Base-by-base conservation (phyloP, 345 rosid species). In the Trapa incisa region DNA sequence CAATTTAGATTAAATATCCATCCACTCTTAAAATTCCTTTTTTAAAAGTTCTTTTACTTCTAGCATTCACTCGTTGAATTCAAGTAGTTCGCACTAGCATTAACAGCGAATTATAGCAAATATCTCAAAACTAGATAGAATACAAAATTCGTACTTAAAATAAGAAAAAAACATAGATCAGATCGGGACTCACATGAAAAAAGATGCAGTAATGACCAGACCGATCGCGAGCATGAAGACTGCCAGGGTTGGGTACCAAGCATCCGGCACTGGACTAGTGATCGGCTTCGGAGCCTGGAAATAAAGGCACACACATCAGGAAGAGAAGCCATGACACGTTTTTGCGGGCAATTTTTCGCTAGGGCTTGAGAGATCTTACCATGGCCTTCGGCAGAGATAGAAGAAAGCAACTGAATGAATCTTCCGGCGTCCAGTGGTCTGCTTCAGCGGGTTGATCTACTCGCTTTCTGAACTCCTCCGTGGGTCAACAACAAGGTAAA, bases 171-270 rank as follows among this genome's bases (percentile, higher is more conserved):
- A 3, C 16, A 39, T 5, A 67, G 60, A 72, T 63, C 74, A 39
- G 81, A 77, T 62, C 77, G 77, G 64, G 69, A 67, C 85, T 79
- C 76, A 91, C 97, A 88, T 86, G 89, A 88, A 91, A 84, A 91
- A 88, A 67, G 87, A 70, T 50, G 97, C 96, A 4, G 96, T 83
- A 68, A 88, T 71, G 54, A 88, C 38, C 67, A 91, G 96, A 29
- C 97, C 97, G 65, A 88, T 75, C 39, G 89, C 70, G 22, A 88
- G 81, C 83, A 86, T 85, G 66, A 81, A 60, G 64, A 88, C 71
- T 3, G 97, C 79, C 16, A 88, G 75, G 58, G 85, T 69, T 64
- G 96, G 91, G 65, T 91, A 88, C 88, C 81, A 70, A 61, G 83
- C 74, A 58, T 65, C 88, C 32, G 97, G 88, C 57, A 91, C 87